Evolutionary conservation across 2,329 filamentous ascomycete genomes (phyloP), one percentile per base, ranked within the genome.

Genomic region (Talaromyces sp.): DNA sequence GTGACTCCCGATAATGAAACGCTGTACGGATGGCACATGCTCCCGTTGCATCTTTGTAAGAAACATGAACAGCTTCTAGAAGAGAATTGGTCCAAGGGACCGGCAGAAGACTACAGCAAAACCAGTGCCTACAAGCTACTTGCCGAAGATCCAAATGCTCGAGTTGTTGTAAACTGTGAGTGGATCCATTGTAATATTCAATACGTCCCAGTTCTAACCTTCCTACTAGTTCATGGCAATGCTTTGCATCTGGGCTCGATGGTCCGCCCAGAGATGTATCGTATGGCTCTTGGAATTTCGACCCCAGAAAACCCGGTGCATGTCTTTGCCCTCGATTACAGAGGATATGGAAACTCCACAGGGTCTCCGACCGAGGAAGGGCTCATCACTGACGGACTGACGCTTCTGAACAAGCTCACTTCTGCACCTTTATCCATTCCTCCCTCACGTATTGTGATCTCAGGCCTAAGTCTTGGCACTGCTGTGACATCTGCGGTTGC

Each of bases 401-500:
- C 91, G 0, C 78, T 91, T 3, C 81, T 96, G 3, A 83, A 92
- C 63, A 96, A 90, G 56, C 69, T 81, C 12, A 79, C 77, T 3
- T 75, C 77, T 9, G 65, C 68, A 79, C 86, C 90, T 9, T 81
- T 92, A 42, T 78, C 84, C 0, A 82, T 97, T 18, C 82, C 89
- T 0, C 78, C 91, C 0, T 82, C 84, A 44, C 87, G 87, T 30
- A 95, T 96, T 65, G 86, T 94, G 3, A 81, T 97, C 31, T 79
- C 96, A 3, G 94, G 93, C 18, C 93, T 97, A 69, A 95, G 90
- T 68, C 83, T 98, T 0, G 94, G 94, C 28, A 96, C 94, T 0
- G 93, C 91, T 0, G 90, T 97, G 1, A 87, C 89, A 5, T 84
- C 87, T 53, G 93, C 87, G 2, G 86, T 91, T 1, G 88, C 86